Base-by-base conservation (phyloP, 1,284 basidiomycete species). In the Microbotryum scabiosae region DNA sequence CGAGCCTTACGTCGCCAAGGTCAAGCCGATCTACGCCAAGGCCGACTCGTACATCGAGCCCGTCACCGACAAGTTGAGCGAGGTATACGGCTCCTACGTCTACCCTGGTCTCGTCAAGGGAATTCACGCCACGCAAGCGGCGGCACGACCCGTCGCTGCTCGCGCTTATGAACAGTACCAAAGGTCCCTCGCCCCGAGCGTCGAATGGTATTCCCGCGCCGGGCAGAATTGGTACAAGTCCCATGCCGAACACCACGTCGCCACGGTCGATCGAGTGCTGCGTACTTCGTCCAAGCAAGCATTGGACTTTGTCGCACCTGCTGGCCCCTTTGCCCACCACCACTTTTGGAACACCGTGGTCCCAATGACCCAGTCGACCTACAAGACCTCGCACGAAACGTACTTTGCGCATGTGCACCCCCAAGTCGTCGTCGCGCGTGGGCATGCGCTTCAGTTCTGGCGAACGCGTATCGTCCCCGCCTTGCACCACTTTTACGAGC, bases 371-470 rank as follows among this genome's bases (percentile, higher is more conserved):
- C 53, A 44, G 21, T 47, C 28, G 26, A 57, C 66, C 7, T 61
- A 64, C 48, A 25, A 59, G 20, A 56, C 59, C 5, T 58, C 64
- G 14, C 54, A 56, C 45, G 44, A 64, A 26, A 57, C 61, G 6
- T 71, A 70, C 63, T 45, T 60, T 12, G 36, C 57, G 12, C 62
- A 67, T 16, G 59, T 70, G 7, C 69, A 70, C 54, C 70, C 69
- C 8, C 60, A 60, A 9, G 52, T 66, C 8, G 2, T 62, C 12
- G 53, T 51, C 10, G 46, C 54, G 9, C 56, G 56, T 2, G 36
- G 60, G 2, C 57, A 65, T 41, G 21, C 57, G 43, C 41, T 41
- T 18, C 28, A 25, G 0, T 51, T 71, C 30, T 64, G 64, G 46
- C 51, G 57, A 21, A 28, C 60, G 18, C 58, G 57, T 20, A 47